A percentile compares a stretch with the other conserved stretches of the same genome.
phyloP scores from a whole-genome alignment of 345 rosid species.

The Leavenworthia alabamica region DNA sequence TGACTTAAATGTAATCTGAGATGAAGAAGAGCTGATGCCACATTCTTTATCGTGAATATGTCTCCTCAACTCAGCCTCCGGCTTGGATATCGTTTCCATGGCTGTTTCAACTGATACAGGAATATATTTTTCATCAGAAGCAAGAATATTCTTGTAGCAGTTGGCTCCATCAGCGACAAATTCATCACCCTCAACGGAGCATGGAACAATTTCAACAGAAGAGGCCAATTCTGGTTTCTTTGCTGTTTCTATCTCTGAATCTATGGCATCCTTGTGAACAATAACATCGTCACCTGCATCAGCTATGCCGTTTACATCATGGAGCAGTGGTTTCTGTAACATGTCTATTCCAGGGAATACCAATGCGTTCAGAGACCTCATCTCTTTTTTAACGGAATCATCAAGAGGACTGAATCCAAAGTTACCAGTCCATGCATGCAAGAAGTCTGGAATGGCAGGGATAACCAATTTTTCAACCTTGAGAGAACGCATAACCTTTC shows the following conservation, averaged over 20 bases:
- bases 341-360: slow-evolving; percentile 30
- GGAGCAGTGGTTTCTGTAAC: slow-evolving; percentile 29
- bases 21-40: slow-evolving; percentile 13
- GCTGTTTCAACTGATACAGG: slow-evolving; percentile 21
- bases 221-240: slow-evolving; percentile 14
- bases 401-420: slow-evolving; percentile 28
- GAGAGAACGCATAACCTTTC: slow-evolving; percentile 30
- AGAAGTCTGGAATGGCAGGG: slow-evolving; percentile 34
- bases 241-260: slow-evolving; percentile 5
- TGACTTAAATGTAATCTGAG: slow-evolving; percentile 17
- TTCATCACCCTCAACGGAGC: slow-evolving; percentile 4
- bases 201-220: slow-evolving; percentile 2
- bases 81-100: slow-evolving; percentile 11
- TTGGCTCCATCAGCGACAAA: slow-evolving; percentile 1
- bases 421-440: slow-evolving; percentile 32
- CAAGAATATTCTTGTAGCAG: slow-evolving; percentile 21
- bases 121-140: slow-evolving; percentile 28
- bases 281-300: not conserved
- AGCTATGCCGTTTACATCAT: not conserved
- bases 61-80: not conserved
- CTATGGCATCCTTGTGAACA: not conserved
- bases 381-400: slow-evolving; percentile 26
- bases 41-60: not conserved
- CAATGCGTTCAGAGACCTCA: slow-evolving; percentile 27
- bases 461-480: slow-evolving; percentile 35